Conservation (phyloP, 768 basidiomycete species). For the Plicaturopsis crispa region DNA sequence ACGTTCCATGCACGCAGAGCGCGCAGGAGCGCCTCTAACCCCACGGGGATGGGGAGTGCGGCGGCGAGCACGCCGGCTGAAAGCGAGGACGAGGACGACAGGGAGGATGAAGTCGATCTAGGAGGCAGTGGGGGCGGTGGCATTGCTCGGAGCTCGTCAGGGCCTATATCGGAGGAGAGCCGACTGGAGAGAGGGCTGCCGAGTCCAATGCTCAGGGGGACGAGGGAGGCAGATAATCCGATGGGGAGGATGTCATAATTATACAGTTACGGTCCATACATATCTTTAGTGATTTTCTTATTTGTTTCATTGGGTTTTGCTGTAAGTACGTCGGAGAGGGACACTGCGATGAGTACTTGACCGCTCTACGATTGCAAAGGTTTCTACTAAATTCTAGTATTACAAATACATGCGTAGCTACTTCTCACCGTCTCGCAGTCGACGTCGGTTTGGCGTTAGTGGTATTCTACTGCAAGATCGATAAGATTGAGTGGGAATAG, state of each 20-base stretch:
- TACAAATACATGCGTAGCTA: no score
- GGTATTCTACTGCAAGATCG: no score
- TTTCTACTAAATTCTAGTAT: no score
- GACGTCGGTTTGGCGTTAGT: no score
- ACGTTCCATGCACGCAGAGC: conserved; percentile 78
- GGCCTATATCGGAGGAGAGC: conserved; percentile 34
- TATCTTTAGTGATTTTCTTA: not conserved
- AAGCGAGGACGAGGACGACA: conserved; percentile 32
- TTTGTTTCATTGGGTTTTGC: not conserved
- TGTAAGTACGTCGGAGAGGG: conserved; percentile 6
- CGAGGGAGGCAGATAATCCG: conserved; percentile 18
- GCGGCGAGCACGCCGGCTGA: conserved; percentile 25
- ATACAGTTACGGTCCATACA: no score
- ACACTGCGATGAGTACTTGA: conserved; percentile 11
- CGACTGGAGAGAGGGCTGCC: conserved; percentile 55
- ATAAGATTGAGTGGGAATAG: no score
- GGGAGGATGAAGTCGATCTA: conserved; percentile 17
- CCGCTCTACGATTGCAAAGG: no score
- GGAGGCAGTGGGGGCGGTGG: conserved; percentile 16
- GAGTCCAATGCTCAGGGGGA: conserved; percentile 53
- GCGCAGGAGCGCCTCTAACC: conserved; percentile 33
- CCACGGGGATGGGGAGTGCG: conserved; percentile 14
- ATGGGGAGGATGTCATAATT: not conserved
- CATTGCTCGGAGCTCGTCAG: not conserved
- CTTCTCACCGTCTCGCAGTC: no score